Evolutionary conservation across 1,284 basidiomycete species (phyloP), one percentile per base, ranked within the genome.

Genomic region (Mycena sp.): DNA sequence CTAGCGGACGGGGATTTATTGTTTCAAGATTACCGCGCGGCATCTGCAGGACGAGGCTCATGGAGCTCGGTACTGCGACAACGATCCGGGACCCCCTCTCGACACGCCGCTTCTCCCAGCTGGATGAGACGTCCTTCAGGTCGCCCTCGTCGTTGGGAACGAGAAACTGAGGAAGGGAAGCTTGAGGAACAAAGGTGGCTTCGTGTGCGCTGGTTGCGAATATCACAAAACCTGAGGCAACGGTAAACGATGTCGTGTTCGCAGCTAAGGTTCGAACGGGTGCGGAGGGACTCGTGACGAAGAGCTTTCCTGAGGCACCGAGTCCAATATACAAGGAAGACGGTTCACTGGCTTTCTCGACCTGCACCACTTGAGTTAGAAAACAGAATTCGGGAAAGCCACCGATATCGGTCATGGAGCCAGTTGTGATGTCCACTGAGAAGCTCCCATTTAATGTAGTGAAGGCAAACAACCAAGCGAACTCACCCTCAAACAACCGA

Each of bases 1-100:
- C 96, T 64, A 99, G 80, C 1, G 97, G 93, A 32, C 98, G 83
- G 1, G 98, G 98, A 71, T 92, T 94, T 59, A 99, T 91, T 0
- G 95, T 98, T 80, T 99, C 98, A 57, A 99, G 75, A 76, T 99
- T 99, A 0, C 98, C 98, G 69, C 98, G 82, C 0, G 97, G 98
- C 96, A 99, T 99, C 80, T 99, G 98, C 14, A 99, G 79, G 1
- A 99, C 92, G 17, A 98, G 77, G 67, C 85, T 90, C 94, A 98
- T 99, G 9, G 87, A 81, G 65, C 90, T 94, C 2, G 95, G 91
- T 0, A 96, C 90, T 12, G 90, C 91, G 0, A 90, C 87, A 1
- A 98, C 94, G 28, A 97, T 95, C 61, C 90, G 80, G 1, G 93
- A 91, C 0, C 96, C 96, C 48, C 96, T 81, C 76, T 98, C 96